Evolutionary conservation across 2,329 filamentous ascomycete species (phyloP).

Genomic region (Gyromitra esculenta): DNA sequence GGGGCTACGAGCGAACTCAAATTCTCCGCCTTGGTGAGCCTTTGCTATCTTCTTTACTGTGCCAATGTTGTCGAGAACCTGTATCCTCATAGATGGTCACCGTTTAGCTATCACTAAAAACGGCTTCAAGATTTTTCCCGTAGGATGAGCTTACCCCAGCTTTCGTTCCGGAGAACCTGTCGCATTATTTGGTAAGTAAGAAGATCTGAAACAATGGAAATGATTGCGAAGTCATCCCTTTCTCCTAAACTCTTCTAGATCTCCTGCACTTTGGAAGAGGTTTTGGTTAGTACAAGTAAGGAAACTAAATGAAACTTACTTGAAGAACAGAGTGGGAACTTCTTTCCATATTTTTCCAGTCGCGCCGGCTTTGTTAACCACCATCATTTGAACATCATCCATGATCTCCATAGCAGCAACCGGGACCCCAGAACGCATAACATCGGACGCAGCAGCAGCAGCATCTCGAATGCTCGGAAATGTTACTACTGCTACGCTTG

Average conservation of each 20-base stretch:
- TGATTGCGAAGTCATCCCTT: background rate
- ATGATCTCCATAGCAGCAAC: conserved; percentile 85
- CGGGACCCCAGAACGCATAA: conserved; percentile 79
- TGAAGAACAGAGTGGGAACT: conserved; percentile 81
- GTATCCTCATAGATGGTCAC: background rate
- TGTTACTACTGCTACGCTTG: conserved; percentile 82
- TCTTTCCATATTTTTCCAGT: conserved; percentile 77
- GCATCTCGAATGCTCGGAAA: conserved; percentile 82
- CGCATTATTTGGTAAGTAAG: conserved; percentile 27
- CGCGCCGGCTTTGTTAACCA: conserved; percentile 78
- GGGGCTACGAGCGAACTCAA: conserved; percentile 77
- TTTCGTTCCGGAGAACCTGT: conserved; percentile 74
- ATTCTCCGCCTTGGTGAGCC: conserved; percentile 66
- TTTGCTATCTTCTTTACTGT: conserved; percentile 73
- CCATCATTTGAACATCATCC: conserved; percentile 87
- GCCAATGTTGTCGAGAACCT: conserved; percentile 72
- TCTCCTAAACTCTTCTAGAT: background rate
- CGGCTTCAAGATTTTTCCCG: background rate
- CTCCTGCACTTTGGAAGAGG: background rate
- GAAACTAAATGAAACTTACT: conserved; percentile 60
- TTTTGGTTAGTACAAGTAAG: background rate
- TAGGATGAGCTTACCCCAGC: conserved; percentile 68
- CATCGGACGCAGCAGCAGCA: conserved; percentile 75
- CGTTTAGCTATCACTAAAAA: background rate
- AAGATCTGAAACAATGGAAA: background rate